Conservation (phyloP, 148 eudicot species). For the Silene conica region DNA sequence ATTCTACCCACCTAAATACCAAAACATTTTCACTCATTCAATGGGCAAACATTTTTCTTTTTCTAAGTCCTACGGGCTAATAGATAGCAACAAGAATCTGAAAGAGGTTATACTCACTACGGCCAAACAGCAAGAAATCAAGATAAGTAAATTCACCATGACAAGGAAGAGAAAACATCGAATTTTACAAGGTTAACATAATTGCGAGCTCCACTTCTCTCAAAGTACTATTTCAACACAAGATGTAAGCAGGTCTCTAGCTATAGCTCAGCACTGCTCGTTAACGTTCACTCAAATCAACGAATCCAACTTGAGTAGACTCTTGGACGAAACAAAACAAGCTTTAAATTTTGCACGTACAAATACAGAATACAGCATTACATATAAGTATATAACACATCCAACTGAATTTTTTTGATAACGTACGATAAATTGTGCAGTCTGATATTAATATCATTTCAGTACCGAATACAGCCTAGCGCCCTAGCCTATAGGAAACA, state of each 20-base stretch:
- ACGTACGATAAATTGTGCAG: not conserved
- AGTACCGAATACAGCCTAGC: not conserved
- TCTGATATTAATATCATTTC: not conserved
- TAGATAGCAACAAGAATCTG: not conserved
- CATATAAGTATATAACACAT: not conserved
- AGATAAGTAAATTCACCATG: not conserved
- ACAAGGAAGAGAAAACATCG: not conserved
- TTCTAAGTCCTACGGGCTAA: not conserved
- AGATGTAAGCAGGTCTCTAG: not conserved
- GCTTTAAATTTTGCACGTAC: not conserved
- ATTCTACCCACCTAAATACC: conserved; percentile 57
- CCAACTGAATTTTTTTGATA: not conserved
- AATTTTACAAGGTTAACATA: not conserved
- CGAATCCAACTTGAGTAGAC: not conserved
- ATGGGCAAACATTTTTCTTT: not conserved
- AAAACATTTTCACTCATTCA: conserved; percentile 4
- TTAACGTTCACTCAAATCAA: not conserved
- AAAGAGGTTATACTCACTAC: not conserved
- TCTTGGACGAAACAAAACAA: not conserved
- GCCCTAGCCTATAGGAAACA: not conserved
- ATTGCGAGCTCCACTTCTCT: not conserved
- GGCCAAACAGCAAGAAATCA: not conserved
- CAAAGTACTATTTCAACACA: not conserved
- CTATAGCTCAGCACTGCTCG: not conserved
- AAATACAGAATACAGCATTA: not conserved